phyloP scores from a whole-genome alignment of 768 basidiomycete genomes.

The Termitomyces sp. region DNA sequence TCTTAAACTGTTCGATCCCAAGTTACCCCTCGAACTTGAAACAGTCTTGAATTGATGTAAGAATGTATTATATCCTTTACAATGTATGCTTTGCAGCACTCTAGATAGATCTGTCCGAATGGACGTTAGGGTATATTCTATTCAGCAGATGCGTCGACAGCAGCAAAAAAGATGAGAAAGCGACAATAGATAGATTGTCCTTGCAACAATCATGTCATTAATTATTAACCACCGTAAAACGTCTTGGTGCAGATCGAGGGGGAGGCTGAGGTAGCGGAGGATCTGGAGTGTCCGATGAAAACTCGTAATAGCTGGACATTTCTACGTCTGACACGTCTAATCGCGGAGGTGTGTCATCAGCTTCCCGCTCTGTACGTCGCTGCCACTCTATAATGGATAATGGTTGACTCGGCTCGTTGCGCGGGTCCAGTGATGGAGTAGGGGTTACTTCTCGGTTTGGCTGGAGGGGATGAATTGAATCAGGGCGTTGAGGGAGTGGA shows the following conservation, averaged over 20 bases:
- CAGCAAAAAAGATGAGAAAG: not conserved
- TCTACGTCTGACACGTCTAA: conserved; percentile 26
- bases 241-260: conserved; percentile 18
- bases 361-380: conserved; percentile 23
- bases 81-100: not conserved
- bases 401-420: conserved; percentile 9
- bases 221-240: conserved; percentile 30
- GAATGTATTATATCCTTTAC: not conserved
- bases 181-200: not conserved
- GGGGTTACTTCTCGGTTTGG: conserved; percentile 10
- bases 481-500: conserved; percentile 8
- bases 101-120: not conserved
- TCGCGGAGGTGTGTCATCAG: conserved; percentile 17
- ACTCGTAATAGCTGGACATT: conserved; percentile 29
- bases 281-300: conserved; percentile 19
- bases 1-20: not conserved
- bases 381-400: conserved; percentile 28
- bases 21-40: not conserved
- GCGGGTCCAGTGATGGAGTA: conserved; percentile 9
- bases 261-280: conserved; percentile 16
- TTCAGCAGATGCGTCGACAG: not conserved
- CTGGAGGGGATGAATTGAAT: conserved; percentile 8
- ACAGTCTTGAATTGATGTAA: not conserved
- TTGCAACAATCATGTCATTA: conserved; percentile 4
- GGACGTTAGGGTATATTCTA: not conserved